Percentiles rank a stretch among this genome's conserved stretches.
phyloP scores from a whole-genome alignment of 176 grass and related monocot genomes.

The Typha latifolia region DNA sequence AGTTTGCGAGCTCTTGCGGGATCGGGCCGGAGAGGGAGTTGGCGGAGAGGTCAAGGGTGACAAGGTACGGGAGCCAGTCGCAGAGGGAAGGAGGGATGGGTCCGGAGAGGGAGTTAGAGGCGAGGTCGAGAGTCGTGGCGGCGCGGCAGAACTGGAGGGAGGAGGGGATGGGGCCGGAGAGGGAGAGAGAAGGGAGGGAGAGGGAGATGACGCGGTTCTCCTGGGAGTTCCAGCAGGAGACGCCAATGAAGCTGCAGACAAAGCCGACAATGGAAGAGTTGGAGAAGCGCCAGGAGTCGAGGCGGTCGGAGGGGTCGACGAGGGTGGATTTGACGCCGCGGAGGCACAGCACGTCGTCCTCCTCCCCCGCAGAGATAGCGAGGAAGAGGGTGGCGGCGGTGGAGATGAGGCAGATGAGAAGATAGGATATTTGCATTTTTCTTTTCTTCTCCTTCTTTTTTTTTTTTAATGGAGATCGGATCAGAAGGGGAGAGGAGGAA shows the following conservation, averaged over 20 bases:
- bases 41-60: conserved; percentile 56
- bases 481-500: too few species aligned
- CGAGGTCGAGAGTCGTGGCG: conserved; percentile 61
- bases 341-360: conserved; percentile 70
- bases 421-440: too few species aligned
- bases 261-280: conserved; percentile 33
- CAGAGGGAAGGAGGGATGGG: conserved; percentile 46
- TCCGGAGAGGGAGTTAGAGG: conserved; percentile 36
- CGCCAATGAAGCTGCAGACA: conserved; percentile 47
- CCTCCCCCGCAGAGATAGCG: conserved; percentile 9
- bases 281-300: conserved; percentile 37
- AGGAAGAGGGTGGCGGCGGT: too few species aligned
- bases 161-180: conserved; percentile 47
- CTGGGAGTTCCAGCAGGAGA: conserved; percentile 67
- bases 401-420: too few species aligned
- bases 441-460: too few species aligned
- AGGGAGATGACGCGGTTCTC: conserved; percentile 62
- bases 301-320: conserved; percentile 3
- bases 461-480: too few species aligned
- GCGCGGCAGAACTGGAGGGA: conserved; percentile 54
- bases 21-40: conserved; percentile 49
- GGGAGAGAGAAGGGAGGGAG: conserved; percentile 40
- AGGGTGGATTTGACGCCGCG: conserved; percentile 29
- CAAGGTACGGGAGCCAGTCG: conserved; percentile 71
- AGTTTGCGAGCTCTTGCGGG: conserved; percentile 64